Conservation (phyloP, 345 rosid genomes). For the Clarkia xantiana region DNA sequence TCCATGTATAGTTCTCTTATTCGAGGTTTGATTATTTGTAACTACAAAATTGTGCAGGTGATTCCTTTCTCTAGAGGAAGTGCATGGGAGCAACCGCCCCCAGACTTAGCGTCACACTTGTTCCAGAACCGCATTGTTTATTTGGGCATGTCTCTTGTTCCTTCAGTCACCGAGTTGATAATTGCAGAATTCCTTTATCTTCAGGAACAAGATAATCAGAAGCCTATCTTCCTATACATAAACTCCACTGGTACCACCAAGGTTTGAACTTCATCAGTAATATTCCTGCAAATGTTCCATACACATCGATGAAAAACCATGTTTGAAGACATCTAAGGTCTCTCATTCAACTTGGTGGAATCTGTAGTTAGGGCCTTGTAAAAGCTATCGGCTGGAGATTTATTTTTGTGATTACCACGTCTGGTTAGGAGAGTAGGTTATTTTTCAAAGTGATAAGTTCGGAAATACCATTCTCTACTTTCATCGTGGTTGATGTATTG, state of each 20-base stretch:
- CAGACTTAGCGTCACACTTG: slow-evolving; percentile 76
- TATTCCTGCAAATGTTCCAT: not conserved
- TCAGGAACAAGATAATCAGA: slow-evolving; percentile 60
- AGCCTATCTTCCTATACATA: slow-evolving; percentile 82
- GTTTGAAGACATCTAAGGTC: no score
- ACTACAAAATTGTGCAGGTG: slow-evolving; percentile 34
- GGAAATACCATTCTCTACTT: no score
- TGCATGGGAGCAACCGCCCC: slow-evolving; percentile 88
- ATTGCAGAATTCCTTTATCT: slow-evolving; percentile 86
- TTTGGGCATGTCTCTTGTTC: slow-evolving; percentile 92
- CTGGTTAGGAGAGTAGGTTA: no score
- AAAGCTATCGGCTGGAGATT: no score
- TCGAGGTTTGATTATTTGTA: not conserved
- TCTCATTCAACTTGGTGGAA: no score
- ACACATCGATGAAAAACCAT: no score
- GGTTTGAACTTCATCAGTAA: slow-evolving; percentile 19
- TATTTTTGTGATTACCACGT: no score
- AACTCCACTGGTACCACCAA: slow-evolving; percentile 91
- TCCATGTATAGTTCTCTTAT: not conserved
- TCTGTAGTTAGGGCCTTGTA: no score
- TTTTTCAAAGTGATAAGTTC: no score
- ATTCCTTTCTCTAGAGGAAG: slow-evolving; percentile 62
- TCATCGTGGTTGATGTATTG: no score
- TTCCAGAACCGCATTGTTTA: slow-evolving; percentile 74
- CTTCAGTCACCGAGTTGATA: slow-evolving; percentile 75